A percentile compares a stretch with the other conserved stretches of the same genome.
Evolutionary conservation across 2,329 filamentous ascomycete genomes (phyloP).

Genomic region (Fusarium metavorans): DNA sequence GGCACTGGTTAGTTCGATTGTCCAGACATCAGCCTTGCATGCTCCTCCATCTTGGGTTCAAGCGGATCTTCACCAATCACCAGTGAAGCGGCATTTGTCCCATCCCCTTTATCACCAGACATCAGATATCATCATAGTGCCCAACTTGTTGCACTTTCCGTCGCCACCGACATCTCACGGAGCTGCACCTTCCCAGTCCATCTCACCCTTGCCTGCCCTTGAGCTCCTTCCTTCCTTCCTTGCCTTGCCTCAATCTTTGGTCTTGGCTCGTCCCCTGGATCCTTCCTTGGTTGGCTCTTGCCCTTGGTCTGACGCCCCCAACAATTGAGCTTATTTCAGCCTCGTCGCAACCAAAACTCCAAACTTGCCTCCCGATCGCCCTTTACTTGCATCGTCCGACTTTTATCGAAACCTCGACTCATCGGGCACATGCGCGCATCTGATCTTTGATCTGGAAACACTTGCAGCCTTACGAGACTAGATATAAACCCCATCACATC

Average conservation of each 20-base stretch:
- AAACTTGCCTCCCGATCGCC: slow-evolving; percentile 9
- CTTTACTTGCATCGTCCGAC: slow-evolving; percentile 6
- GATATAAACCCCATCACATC: slow-evolving; percentile 6
- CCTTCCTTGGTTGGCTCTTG: slow-evolving; percentile 18
- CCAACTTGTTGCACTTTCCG: neutral
- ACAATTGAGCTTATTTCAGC: slow-evolving; percentile 43
- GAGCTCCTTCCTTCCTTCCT: neutral
- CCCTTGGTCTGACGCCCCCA: slow-evolving; percentile 21
- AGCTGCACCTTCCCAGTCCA: slow-evolving; percentile 9
- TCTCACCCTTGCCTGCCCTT: slow-evolving; percentile 6
- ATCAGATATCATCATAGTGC: neutral
- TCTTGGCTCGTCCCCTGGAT: slow-evolving; percentile 7
- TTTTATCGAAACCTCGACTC: slow-evolving; percentile 7
- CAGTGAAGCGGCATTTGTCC: slow-evolving; percentile 26
- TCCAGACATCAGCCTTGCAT: slow-evolving; percentile 35
- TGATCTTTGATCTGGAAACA: neutral
- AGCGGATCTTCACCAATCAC: slow-evolving; percentile 27
- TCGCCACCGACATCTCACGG: slow-evolving; percentile 24
- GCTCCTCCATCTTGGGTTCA: slow-evolving; percentile 12
- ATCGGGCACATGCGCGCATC: slow-evolving; percentile 8
- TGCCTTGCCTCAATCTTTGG: slow-evolving; percentile 11
- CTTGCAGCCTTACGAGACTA: slow-evolving; percentile 1
- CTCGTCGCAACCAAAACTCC: slow-evolving; percentile 25
- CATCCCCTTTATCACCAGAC: slow-evolving; percentile 10
- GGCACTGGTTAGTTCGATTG: slow-evolving; percentile 16